Conservation (phyloP, 2,329 filamentous ascomycete genomes). For the Salinomyces thailandicus region DNA sequence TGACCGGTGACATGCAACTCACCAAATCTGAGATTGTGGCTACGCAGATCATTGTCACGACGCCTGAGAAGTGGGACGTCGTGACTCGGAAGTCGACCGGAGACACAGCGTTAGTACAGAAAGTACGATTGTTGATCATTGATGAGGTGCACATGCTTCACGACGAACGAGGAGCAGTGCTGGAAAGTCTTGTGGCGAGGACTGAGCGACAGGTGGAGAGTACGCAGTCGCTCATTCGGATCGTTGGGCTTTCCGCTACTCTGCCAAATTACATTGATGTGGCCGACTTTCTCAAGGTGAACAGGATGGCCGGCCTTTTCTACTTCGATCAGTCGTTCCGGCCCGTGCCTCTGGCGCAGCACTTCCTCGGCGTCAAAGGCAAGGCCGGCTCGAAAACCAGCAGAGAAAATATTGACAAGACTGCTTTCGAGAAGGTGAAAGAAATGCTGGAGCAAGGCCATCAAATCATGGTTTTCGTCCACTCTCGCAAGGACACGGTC, state of each 20-base stretch:
- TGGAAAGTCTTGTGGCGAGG: constrained; percentile 89
- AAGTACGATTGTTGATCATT: constrained; percentile 90
- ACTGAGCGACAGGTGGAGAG: constrained; percentile 96
- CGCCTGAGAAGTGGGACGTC: constrained; percentile 98
- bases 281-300: constrained; percentile 92
- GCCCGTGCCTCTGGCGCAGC: constrained; percentile 90
- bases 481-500: constrained; percentile 89
- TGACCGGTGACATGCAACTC: constrained; percentile 97
- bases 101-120: constrained; percentile 94
- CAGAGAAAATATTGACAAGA: constrained; percentile 76
- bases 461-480: constrained; percentile 98
- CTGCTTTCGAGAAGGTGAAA: constrained; percentile 86
- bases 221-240: constrained; percentile 92
- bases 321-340: constrained; percentile 96
- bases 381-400: constrained; percentile 73
- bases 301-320: constrained; percentile 82
- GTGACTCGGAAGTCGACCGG: constrained; percentile 94
- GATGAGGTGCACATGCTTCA: constrained; percentile 99
- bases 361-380: constrained; percentile 92
- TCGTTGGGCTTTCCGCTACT: constrained; percentile 89
- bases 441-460: constrained; percentile 89
- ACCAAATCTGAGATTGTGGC: constrained; percentile 92
- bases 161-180: constrained; percentile 87
- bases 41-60: constrained; percentile 97
- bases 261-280: constrained; percentile 95